Base-by-base conservation (phyloP, 306 rosid genomes). In the Senna tora region DNA sequence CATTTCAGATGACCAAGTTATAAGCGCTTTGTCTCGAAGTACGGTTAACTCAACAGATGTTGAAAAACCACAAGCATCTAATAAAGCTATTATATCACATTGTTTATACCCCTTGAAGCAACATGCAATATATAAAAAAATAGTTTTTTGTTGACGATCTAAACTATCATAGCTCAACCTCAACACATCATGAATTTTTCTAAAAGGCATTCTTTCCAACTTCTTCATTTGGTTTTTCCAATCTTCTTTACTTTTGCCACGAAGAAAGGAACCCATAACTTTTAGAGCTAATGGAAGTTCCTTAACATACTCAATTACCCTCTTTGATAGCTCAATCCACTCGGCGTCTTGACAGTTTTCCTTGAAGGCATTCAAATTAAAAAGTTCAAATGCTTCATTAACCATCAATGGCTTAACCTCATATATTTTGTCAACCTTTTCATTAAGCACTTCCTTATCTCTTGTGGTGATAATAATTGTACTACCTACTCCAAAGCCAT, bases 111-210 rank as follows among this genome's bases (percentile, higher is more conserved):
- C 73, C 0, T 53, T 36, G 0, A 81, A 61, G 21, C 59, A 67
- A 46, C 75, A 81, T 19, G 64, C 73, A 75, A 72, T 67, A 16
- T 81, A 62, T 15, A 81, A 62, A 55, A 80, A 32, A 16, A 81
- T 46, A 4, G 4, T 14, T 17, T 52, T 42, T 65, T 76, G 63
- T 15, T 14, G 7, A 3, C 9, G 0, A 1, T 76, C 21, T 0
- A 15, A 39, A 16, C 6, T 10, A 6, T 69, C 17, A 13, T 20
- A 39, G 21, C 65, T 69, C 52, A 34, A 7, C 13, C 47, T 76
- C 2, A 76, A 1, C 0, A 52, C 11, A 50, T 65, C 33, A 15
- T 65, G 20, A 4, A 81, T 55, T 11, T 25, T 20, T 21, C 3
- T 9, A 45, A 0, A 3, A 0, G 78, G 76, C 13, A 43, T 15